These are phyloP conservation scores for Cytospora chrysosperma DNA, from an alignment of 2,329 filamentous ascomycete genomes.

Conservation along the genomic window DNA sequence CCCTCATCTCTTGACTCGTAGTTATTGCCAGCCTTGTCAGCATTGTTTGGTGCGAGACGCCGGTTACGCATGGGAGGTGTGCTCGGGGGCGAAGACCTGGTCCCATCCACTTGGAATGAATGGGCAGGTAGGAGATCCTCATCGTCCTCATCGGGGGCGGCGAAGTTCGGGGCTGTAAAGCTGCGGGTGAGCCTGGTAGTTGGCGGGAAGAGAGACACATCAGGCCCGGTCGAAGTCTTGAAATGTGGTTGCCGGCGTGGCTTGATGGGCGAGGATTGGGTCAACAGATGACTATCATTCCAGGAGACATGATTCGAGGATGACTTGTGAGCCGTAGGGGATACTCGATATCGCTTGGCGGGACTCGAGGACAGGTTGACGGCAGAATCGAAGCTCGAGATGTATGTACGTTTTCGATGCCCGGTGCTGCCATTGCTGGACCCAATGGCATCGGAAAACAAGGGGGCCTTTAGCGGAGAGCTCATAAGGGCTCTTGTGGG, in stretches of 20 bases:
- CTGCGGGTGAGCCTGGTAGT: conserved; percentile 67
- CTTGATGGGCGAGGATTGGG: conserved; percentile 85
- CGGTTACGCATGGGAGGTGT: conserved; percentile 71
- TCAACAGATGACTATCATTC: conserved; percentile 74
- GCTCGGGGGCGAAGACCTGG: conserved; percentile 70
- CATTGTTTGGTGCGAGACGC: conserved; percentile 43
- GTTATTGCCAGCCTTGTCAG: conserved; percentile 43
- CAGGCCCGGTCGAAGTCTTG: conserved; percentile 66
- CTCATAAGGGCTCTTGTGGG: conserved; percentile 71
- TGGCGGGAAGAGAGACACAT: conserved; percentile 76
- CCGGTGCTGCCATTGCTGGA: conserved; percentile 67
- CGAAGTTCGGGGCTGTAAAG: conserved; percentile 59
- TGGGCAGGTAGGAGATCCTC: conserved; percentile 76
- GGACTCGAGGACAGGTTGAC: conserved; percentile 53
- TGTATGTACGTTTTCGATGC: conserved; percentile 63
- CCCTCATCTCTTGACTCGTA: conserved; percentile 68
- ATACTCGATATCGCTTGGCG: conserved; percentile 68
- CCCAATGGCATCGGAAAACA: conserved; percentile 81
- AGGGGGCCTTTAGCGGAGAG: conserved; percentile 76
- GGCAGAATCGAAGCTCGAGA: conserved; percentile 56
- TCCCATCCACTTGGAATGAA: conserved; percentile 65
- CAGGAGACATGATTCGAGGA: conserved; percentile 60
- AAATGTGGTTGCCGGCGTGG: conserved; percentile 73
- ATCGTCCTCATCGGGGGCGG: conserved; percentile 72
- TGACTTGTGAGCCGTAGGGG: conserved; percentile 61